Percentiles rank a stretch among this genome's conserved stretches.
Evolutionary conservation across 345 rosid genomes (phyloP).

Genomic region (Mangifera indica): DNA sequence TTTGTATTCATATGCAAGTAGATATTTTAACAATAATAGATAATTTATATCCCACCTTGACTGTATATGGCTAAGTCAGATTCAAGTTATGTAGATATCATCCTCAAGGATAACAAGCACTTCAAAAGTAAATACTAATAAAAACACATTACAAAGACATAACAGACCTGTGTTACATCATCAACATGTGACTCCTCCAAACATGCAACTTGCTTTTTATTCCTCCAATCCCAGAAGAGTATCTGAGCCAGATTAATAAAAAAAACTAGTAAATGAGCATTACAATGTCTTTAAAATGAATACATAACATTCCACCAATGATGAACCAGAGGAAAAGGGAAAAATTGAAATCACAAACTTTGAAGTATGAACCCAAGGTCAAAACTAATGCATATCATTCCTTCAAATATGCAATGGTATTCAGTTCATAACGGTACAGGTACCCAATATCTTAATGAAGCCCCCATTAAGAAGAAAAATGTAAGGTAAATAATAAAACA

Average conservation of each 20-base stretch:
- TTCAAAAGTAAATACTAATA: not conserved
- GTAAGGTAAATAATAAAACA: too few species aligned
- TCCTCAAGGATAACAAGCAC: not conserved
- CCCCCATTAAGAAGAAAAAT: not conserved
- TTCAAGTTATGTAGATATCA: not conserved
- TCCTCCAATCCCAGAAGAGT: slow-evolving; percentile 95
- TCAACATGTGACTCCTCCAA: slow-evolving; percentile 84
- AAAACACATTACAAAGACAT: not conserved
- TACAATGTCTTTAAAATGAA: not conserved
- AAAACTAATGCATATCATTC: not conserved
- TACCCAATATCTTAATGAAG: not conserved
- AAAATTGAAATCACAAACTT: not conserved
- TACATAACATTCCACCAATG: not conserved
- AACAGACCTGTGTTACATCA: slow-evolving; percentile 85
- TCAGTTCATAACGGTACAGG: not conserved
- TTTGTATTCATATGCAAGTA: not conserved
- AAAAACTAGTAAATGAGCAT: not conserved
- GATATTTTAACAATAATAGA: not conserved
- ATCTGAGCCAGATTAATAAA: slow-evolving; percentile 43
- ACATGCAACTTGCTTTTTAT: slow-evolving; percentile 83
- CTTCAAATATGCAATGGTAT: not conserved
- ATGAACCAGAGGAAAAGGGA: not conserved
- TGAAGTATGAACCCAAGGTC: not conserved
- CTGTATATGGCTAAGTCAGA: too few species aligned
- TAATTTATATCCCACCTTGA: not conserved